Conservation (phyloP, 2,329 filamentous ascomycete species). For the Neoscytalidium dimidiatum region DNA sequence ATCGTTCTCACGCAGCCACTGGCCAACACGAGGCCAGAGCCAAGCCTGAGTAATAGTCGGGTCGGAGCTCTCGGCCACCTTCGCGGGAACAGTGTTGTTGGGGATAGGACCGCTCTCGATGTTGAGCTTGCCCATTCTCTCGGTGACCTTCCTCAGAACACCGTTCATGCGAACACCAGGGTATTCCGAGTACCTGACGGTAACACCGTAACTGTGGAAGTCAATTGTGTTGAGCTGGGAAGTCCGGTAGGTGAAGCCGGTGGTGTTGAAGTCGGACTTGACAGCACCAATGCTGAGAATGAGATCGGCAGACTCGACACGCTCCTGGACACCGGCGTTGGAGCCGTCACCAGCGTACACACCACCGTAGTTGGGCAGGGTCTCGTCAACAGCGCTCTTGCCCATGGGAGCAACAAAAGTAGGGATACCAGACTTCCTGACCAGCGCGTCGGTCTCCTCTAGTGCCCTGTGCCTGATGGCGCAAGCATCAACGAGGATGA, state of each 20-base stretch:
- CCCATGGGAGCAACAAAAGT: slow-evolving; percentile 91
- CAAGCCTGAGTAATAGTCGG: slow-evolving; percentile 66
- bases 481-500: slow-evolving; percentile 82
- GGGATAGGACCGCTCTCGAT: slow-evolving; percentile 56
- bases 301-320: slow-evolving; percentile 69
- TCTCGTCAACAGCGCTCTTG: slow-evolving; percentile 80
- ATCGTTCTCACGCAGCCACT: slow-evolving; percentile 72
- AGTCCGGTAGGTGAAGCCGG: slow-evolving; percentile 78
- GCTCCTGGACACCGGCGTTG: slow-evolving; percentile 62
- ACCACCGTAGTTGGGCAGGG: slow-evolving; percentile 73
- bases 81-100: slow-evolving; percentile 51
- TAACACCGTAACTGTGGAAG: slow-evolving; percentile 73
- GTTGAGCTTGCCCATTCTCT: slow-evolving; percentile 59
- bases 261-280: slow-evolving; percentile 79
- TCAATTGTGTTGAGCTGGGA: slow-evolving; percentile 78
- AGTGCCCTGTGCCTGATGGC: slow-evolving; percentile 75
- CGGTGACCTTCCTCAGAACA: slow-evolving; percentile 71
- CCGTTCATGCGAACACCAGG: slow-evolving; percentile 76
- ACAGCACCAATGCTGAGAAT: slow-evolving; percentile 70
- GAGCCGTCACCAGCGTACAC: slow-evolving; percentile 83
- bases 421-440: slow-evolving; percentile 73
- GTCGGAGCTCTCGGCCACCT: slow-evolving; percentile 32
- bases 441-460: slow-evolving; percentile 69
- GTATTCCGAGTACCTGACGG: slow-evolving; percentile 77
- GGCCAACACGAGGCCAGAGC: slow-evolving; percentile 76